A percentile compares a stretch with the other conserved stretches of the same genome.
Conservation (phyloP, 2,329 filamentous ascomycete genomes). For the Rutstroemia sp. region DNA sequence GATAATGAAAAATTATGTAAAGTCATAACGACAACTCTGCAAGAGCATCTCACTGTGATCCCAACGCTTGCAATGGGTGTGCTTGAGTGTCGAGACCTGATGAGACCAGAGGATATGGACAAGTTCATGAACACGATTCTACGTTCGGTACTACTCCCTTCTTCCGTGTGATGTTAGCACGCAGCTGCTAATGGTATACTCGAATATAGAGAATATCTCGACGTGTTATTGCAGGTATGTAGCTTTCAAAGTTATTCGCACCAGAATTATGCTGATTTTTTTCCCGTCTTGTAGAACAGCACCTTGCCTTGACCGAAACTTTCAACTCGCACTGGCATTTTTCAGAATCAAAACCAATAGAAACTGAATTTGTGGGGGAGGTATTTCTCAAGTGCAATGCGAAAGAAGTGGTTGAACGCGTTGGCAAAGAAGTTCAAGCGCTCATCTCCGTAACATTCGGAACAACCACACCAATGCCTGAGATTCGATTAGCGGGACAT, state of each 20-base stretch:
- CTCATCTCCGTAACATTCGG: constrained; percentile 72
- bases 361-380: constrained; percentile 85
- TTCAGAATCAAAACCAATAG: constrained; percentile 52
- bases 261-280: neutral
- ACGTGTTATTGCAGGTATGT: constrained; percentile 67
- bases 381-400: constrained; percentile 92
- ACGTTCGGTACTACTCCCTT: constrained; percentile 50
- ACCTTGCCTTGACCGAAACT: constrained; percentile 88
- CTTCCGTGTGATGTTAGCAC: neutral
- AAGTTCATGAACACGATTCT: constrained; percentile 93
- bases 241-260: neutral
- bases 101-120: constrained; percentile 76
- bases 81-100: constrained; percentile 76
- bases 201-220: constrained; percentile 72
- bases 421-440: constrained; percentile 66
- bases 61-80: constrained; percentile 93
- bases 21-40: constrained; percentile 69
- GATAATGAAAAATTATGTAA: constrained; percentile 88
- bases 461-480: constrained; percentile 62
- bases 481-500: constrained; percentile 78
- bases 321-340: constrained; percentile 89
- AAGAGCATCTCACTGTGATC: constrained; percentile 87
- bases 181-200: neutral
- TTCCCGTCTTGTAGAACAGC: constrained; percentile 58
- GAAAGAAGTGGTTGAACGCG: constrained; percentile 78